Base-by-base conservation (phyloP, 2,329 filamentous ascomycete genomes). In the Ceratocystis lukuohia region DNA sequence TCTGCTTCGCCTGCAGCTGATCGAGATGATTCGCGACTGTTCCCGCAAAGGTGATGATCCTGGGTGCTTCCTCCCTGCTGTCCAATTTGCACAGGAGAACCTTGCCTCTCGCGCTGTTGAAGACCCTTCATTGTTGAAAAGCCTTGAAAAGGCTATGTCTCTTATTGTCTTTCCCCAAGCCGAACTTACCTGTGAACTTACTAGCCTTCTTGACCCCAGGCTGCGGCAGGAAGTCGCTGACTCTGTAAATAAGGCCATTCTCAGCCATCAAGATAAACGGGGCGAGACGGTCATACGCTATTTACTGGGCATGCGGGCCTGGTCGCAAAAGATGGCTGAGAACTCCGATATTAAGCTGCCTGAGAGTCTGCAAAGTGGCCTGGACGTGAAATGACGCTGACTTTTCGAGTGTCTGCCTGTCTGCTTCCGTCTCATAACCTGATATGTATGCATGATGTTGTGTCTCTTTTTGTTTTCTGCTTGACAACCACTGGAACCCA, bases 71-170 rank as follows among this genome's bases (percentile, higher is more conserved):
- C 67, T 66, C n/a, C 85, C 88, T 5, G 94, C 91, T 1, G 77
- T 99, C 64, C 85, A 87, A 67, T 99, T 99, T 76, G 94, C 94
- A 1, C 91, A 88, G 0, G 84, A 87, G 45, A 88, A 96, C 71
- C 83, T 99, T 15, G 91, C 91, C 10, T 92, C 94, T 3, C 86
- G 91, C 66, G 94, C 93, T 6, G 87, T 92, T 0, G 89, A 85
- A 4, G 91, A 91, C 70, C 82, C 84, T 3, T 84, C 88, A 57
- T 97, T 96, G 70, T 80, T 96, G 12, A 84, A 88, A 70, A 91
- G 96, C 69, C 80, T 99, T 10, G 94, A 99, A 76, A 84, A 87
- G 73, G 96, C 94, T 0, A 96, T 99, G 87, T 88, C 91, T 0
- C 81, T 99, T 50, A 80, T 99, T 48, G 88, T 99, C 56, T 96